Evolutionary conservation across 768 basidiomycete species (phyloP).

Genomic region (Chalciporus pseudorubinellus): DNA sequence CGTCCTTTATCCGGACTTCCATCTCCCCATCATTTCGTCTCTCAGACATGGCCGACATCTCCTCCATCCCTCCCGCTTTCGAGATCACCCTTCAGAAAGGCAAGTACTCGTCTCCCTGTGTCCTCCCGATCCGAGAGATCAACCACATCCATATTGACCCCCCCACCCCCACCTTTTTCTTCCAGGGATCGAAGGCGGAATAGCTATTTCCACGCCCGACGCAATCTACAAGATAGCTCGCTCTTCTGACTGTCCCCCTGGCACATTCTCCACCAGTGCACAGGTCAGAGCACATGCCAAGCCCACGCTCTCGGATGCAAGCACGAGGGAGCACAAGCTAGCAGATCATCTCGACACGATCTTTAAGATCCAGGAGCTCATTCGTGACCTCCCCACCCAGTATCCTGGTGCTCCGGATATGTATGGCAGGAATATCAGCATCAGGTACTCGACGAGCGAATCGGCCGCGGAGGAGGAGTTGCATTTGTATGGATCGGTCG

Average conservation of each 20-base stretch:
- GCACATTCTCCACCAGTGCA: conserved; percentile 44
- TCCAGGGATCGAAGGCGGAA: conserved; percentile 73
- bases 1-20: not conserved
- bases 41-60: conserved; percentile 14
- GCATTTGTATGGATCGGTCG: conserved; percentile 55
- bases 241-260: conserved; percentile 27
- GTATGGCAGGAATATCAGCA: conserved; percentile 67
- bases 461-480: conserved; percentile 59
- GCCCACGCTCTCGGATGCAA: conserved; percentile 38
- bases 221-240: conserved; percentile 54
- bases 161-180: not conserved
- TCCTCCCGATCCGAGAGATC: not conserved
- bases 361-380: conserved; percentile 49
- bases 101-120: conserved; percentile 17
- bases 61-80: conserved; percentile 11
- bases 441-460: conserved; percentile 44
- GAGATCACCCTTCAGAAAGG: conserved; percentile 51
- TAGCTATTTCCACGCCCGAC: conserved; percentile 63
- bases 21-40: not conserved
- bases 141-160: not conserved
- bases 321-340: conserved; percentile 49
- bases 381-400: conserved; percentile 44
- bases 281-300: conserved; percentile 50
- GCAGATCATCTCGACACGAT: conserved; percentile 7
- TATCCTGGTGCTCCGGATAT: conserved; percentile 64